These are phyloP conservation scores for Ophiocordyceps camponoti-floridani DNA, from an alignment of 2,329 filamentous ascomycete genomes.

Conservation along the genomic window DNA sequence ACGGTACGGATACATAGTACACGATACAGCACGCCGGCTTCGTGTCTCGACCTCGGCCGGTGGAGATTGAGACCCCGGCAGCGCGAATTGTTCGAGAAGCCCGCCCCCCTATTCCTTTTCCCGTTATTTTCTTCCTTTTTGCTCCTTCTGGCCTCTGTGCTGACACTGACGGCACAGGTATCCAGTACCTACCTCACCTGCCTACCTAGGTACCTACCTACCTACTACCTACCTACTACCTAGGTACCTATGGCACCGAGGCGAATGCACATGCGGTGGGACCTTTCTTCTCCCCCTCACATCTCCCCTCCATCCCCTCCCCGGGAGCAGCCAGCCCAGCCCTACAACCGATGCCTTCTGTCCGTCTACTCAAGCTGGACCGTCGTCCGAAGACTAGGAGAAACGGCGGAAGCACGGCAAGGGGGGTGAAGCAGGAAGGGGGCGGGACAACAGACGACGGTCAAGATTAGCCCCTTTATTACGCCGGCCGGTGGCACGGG, in stretches of 20 bases:
- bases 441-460: not conserved
- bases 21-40: not conserved
- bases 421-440: not conserved
- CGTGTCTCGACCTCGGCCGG: not conserved
- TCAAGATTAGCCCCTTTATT: constrained; percentile 2
- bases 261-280: not conserved
- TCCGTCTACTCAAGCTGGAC: not conserved
- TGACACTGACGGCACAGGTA: too few relatives aligned
- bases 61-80: not conserved
- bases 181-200: not conserved
- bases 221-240: too few relatives aligned
- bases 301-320: not conserved
- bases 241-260: not conserved
- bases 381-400: not conserved
- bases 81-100: constrained; percentile 3
- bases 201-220: too few relatives aligned
- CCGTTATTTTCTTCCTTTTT: not conserved
- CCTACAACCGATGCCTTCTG: not conserved
- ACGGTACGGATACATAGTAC: too few relatives aligned
- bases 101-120: not conserved
- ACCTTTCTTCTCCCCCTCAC: not conserved
- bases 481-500: not conserved
- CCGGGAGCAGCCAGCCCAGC: not conserved
- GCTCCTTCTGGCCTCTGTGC: too few relatives aligned
- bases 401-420: not conserved